A percentile compares a stretch with the other conserved stretches of the same genome.
phyloP scores from a whole-genome alignment of 169 alveolate genomes.

The Plasmodium adleri region DNA sequence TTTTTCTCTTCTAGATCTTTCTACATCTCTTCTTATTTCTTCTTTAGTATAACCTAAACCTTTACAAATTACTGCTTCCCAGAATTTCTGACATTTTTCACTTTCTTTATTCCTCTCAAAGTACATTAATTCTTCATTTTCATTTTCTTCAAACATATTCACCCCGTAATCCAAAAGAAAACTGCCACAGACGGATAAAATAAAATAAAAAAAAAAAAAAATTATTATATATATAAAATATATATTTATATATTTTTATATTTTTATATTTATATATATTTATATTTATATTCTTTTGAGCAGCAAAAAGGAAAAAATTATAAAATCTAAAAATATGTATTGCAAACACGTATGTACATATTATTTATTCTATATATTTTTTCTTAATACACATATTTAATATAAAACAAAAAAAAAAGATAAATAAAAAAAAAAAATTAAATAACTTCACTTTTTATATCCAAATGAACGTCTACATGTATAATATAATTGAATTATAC shows the following conservation, averaged over 20 bases:
- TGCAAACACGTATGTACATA: too few species aligned
- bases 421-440: too few species aligned
- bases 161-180: not conserved
- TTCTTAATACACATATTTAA: too few species aligned
- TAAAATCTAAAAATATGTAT: too few species aligned
- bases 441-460: too few species aligned
- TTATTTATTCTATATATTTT: too few species aligned
- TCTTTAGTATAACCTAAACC: constrained; percentile 48
- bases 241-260: not conserved
- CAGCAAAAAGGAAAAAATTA: too few species aligned
- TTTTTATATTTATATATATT: not conserved
- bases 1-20: constrained; percentile 44
- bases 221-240: too few species aligned
- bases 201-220: not conserved
- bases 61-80: constrained; percentile 57
- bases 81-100: constrained; percentile 30
- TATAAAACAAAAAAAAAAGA: too few species aligned
- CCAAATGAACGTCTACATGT: too few species aligned
- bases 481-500: not conserved
- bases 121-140: not conserved
- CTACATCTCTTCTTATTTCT: constrained; percentile 33
- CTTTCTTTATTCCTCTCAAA: constrained; percentile 19
- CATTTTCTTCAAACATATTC: constrained; percentile 19
- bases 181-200: too few species aligned
- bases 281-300: not conserved